Evolutionary conservation across 331 rosid species (phyloP).

Genomic region (Telfairia occidentalis): DNA sequence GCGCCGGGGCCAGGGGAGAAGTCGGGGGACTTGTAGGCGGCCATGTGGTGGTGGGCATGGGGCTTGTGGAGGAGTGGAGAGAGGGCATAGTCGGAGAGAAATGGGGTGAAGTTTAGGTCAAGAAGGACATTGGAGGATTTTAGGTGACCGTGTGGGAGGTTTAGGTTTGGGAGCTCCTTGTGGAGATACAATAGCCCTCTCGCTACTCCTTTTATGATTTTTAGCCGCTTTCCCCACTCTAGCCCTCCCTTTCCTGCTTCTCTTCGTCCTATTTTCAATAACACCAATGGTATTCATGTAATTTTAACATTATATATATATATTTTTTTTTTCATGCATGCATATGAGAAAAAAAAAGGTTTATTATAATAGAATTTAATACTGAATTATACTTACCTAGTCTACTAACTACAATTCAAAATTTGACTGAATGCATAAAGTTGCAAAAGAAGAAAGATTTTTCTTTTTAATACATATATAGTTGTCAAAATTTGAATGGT

Average conservation of each 20-base stretch:
- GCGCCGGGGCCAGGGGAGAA: constrained; percentile 20
- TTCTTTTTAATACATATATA: too few relatives aligned
- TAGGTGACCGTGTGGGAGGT: constrained; percentile 60
- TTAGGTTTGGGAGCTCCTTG: constrained; percentile 26
- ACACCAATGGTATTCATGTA: too few relatives aligned
- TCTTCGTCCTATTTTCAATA: too few relatives aligned
- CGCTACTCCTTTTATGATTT: constrained; percentile 58
- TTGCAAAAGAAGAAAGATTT: too few relatives aligned
- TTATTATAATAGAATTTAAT: too few relatives aligned
- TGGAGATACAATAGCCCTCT: constrained; percentile 46
- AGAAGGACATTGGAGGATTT: constrained; percentile 66
- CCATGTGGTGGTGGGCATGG: constrained; percentile 60
- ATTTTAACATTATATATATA: too few relatives aligned
- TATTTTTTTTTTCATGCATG: too few relatives aligned
- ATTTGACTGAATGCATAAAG: too few relatives aligned
- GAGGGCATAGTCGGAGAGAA: constrained; percentile 48
- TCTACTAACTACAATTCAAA: too few relatives aligned
- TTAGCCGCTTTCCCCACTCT: constrained; percentile 50
- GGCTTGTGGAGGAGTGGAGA: constrained; percentile 25
- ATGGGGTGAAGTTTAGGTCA: constrained; percentile 31
- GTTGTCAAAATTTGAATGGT: too few relatives aligned
- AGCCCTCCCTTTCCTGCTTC: constrained; percentile 16
- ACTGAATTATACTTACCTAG: too few relatives aligned
- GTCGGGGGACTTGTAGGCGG: constrained; percentile 59
- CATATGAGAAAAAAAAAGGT: too few relatives aligned